Percentiles rank a stretch among this genome's conserved stretches.
phyloP scores from a whole-genome alignment of 176 grass and related monocot species.

The Urochloa ruziziensis region DNA sequence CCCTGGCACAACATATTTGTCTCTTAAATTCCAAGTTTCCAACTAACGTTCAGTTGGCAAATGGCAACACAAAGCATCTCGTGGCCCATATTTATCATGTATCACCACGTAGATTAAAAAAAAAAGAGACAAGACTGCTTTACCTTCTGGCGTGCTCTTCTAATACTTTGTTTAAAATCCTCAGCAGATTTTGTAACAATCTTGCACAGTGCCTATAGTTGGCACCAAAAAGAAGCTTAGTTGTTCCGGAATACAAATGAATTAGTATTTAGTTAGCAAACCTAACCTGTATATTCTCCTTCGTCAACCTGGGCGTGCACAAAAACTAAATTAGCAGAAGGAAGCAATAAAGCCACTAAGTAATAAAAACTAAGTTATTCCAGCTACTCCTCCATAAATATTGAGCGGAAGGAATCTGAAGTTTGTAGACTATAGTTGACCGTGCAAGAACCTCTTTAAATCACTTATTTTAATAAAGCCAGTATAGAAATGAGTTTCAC shows the following conservation, averaged over 20 bases:
- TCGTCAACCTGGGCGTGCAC: slow-evolving; percentile 67
- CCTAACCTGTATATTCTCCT: slow-evolving; percentile 89
- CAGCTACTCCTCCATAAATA: not conserved
- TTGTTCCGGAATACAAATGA: slow-evolving; percentile 17
- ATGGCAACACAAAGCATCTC: not conserved
- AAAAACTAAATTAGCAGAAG: slow-evolving; percentile 33
- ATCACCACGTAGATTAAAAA: no score
- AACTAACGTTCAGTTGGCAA: slow-evolving; percentile 25
- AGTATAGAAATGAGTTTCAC: not conserved
- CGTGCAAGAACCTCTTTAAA: slow-evolving; percentile 3
- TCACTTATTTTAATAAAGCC: not conserved
- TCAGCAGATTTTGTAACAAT: slow-evolving; percentile 91
- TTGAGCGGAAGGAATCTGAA: no score
- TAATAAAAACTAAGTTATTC: not conserved
- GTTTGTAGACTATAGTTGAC: not conserved
- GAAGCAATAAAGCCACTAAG: not conserved
- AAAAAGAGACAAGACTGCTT: not conserved
- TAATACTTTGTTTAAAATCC: slow-evolving; percentile 95
- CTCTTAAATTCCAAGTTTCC: not conserved
- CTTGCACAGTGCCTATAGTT: slow-evolving; percentile 77
- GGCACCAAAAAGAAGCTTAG: not conserved
- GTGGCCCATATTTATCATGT: not conserved
- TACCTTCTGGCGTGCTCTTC: slow-evolving; percentile 98
- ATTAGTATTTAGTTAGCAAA: not conserved
- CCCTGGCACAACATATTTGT: not conserved